Base-by-base conservation (phyloP, 768 basidiomycete species). In the Lactarius evosmus region DNA sequence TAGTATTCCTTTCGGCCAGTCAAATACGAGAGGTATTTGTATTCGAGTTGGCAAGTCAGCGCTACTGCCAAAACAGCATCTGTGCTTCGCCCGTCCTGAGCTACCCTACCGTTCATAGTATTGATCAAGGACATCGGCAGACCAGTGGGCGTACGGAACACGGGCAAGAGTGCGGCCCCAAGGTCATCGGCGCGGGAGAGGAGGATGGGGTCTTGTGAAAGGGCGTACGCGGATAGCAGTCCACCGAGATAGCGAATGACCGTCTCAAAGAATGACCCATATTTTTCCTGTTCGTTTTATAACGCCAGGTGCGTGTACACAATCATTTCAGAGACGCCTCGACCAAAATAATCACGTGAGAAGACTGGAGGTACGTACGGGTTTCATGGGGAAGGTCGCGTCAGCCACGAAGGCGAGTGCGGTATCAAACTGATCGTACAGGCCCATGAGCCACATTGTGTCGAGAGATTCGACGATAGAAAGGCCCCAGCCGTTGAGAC, bases 231-330 rank as follows among this genome's bases (percentile, higher is more conserved):
- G 11, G 66, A 66, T 4, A 66, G 80, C 1, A 95, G 78, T 7
- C 95, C 95, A 3, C 94, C 95, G 89, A 98, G 83, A 69, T 95
- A 90, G 34, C 95, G 85, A 65, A 97, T 97, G 46, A 89, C 84
- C 0, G 93, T 95, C 77, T 95, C 91, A 91, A 89, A 92, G 72
- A 86, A 89, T 1, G 86, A 85, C 0, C 72, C 77, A 67, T 73
- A 74, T 68, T 74, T 68, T 62, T 55, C 40, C 73, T 74, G 49
- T 12, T 41, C 51, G 30, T 52, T 11, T n/a, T n/a, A n/a, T 16
- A 30, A 27, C 46, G 16, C 46, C 46, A 14, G n/a, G 46, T 16
- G 7, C 36, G 25, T 30, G 25, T 36, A 9, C n/a, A n/a, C n/a
- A n/a, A n/a, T n/a, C n/a, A n/a, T n/a, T n/a, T n/a, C n/a, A n/a